Conservation (phyloP, 164 flowering plant species). For the Magnolia officinalis region DNA sequence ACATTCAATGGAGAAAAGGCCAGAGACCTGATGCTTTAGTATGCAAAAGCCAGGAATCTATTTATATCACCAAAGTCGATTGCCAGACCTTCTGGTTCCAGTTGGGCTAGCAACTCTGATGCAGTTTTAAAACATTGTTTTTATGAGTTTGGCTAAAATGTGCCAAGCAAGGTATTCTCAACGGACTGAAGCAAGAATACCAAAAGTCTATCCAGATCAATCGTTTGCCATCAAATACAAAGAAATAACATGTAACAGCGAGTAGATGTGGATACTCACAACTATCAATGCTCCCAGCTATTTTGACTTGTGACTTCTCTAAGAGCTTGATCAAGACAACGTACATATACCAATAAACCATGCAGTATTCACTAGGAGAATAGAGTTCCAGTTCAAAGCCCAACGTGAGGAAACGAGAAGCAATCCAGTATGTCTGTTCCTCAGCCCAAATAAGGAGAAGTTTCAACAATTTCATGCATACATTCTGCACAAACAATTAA, state of each 20-base stretch:
- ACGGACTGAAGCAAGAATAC: too few species aligned
- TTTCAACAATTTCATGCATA: constrained; percentile 41
- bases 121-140: too few species aligned
- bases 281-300: constrained; percentile 32
- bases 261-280: constrained; percentile 38
- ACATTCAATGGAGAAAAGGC: too few species aligned
- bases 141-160: too few species aligned
- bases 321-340: constrained; percentile 69
- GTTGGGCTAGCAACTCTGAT: too few species aligned
- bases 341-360: constrained; percentile 94
- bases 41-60: too few species aligned
- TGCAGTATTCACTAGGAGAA: constrained; percentile 90
- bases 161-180: too few species aligned
- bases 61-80: too few species aligned
- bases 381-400: constrained; percentile 96
- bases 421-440: constrained; percentile 95
- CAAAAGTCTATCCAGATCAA: too few species aligned
- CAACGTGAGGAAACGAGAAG: constrained; percentile 75
- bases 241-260: neutral
- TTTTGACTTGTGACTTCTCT: constrained; percentile 69
- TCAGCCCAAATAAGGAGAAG: constrained; percentile 85
- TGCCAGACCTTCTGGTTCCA: too few species aligned
- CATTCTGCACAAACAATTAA: constrained; percentile 47
- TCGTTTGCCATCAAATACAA: neutral
- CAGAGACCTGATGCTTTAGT: too few species aligned